Base-by-base conservation (phyloP, 768 basidiomycete genomes). In the Suillus subaureus region DNA sequence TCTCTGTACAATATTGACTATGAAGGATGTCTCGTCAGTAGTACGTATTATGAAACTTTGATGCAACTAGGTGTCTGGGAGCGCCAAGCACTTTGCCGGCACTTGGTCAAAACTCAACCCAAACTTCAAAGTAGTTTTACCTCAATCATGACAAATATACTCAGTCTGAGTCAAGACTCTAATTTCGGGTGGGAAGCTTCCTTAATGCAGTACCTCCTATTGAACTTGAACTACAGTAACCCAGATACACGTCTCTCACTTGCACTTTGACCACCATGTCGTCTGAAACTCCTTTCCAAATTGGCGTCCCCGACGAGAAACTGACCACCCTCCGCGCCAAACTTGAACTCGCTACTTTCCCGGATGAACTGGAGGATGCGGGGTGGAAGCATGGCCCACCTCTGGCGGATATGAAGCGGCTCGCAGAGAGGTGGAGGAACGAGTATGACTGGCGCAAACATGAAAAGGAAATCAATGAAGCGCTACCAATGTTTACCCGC, bases 331-430 rank as follows among this genome's bases (percentile, higher is more conserved):
- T 89, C 15, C 72, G 73, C 6, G 68, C 73, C 47, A 89, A 87
- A 67, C 84, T 90, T 16, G 77, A 75, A 0, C 77, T 85, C 16
- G 71, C 81, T 0, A 75, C 73, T 1, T 79, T 88, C n/a, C 89
- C 89, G 0, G 85, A 88, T 69, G 87, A 89, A 66, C 78, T 89
- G 1, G 79, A 86, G 12, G 79, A 80, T 23, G 82, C 81, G 0
- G 82, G 76, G 0, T 81, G 83, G 79, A 80, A 79, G 23, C 88
- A 88, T 58, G 87, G 88, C n/a, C n/a, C n/a, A n/a, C n/a, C n/a
- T n/a, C n/a, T n/a, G n/a, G n/a, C n/a, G n/a, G n/a, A n/a, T n/a
- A 67, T 89, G 18, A 76, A 81, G 61, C 80, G 85, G 8, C 78
- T 89, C 1, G 76, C 81, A 0, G 75, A 74, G 5, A 76, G 79